phyloP scores from a whole-genome alignment of 768 basidiomycete genomes.

The Clavaria fumosa region DNA sequence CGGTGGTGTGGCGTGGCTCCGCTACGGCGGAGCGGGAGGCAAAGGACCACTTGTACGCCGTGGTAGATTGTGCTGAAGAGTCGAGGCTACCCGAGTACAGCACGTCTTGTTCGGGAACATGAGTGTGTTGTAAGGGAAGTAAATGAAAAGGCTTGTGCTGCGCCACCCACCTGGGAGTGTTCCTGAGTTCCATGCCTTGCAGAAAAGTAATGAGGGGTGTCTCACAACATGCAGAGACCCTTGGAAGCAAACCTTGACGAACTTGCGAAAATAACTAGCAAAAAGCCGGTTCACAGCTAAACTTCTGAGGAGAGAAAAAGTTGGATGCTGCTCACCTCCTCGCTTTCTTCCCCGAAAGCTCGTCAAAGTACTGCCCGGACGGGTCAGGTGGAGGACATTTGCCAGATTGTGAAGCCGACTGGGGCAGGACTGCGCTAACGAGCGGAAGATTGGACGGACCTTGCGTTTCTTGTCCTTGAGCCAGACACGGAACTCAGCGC shows the following conservation, averaged over 20 bases:
- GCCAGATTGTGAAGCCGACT: background rate
- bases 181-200: conserved; percentile 80
- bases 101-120: conserved; percentile 21
- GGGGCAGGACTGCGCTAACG: no score
- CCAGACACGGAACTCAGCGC: conserved; percentile 77
- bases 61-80: conserved; percentile 41
- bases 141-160: conserved; percentile 1
- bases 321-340: conserved; percentile 36
- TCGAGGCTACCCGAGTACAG: conserved; percentile 50
- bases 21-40: conserved; percentile 46
- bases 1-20: conserved; percentile 30
- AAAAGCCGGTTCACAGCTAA: conserved; percentile 16
- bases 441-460: no score
- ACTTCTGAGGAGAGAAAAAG: conserved; percentile 11
- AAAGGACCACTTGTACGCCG: conserved; percentile 82
- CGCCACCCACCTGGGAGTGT: conserved; percentile 41
- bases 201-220: no score
- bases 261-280: conserved; percentile 79
- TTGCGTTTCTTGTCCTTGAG: conserved; percentile 51
- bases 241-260: conserved; percentile 70
- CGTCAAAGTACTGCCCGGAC: conserved; percentile 59
- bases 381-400: background rate
- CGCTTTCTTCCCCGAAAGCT: conserved; percentile 68
- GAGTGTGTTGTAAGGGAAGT: background rate
- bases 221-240: no score